Evolutionary conservation across 371 early-diverging fungal species (phyloP).

Genomic region (Apophysomyces sp.): DNA sequence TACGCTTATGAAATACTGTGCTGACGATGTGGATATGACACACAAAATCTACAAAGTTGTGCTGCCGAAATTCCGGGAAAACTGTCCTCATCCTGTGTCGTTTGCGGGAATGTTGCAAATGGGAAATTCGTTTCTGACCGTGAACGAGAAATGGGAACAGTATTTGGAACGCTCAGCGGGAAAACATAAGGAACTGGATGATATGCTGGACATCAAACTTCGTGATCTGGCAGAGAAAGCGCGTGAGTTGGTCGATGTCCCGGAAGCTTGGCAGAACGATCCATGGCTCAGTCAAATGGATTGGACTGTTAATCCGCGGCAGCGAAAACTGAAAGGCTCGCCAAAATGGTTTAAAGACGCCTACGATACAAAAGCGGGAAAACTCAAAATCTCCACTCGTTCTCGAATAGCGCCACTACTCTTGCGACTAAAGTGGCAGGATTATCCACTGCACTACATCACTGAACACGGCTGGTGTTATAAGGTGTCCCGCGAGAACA

Average conservation of each 20-base stretch:
- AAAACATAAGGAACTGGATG: constrained; percentile 55
- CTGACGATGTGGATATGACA: constrained; percentile 85
- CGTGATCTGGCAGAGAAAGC: constrained; percentile 70
- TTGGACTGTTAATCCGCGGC: constrained; percentile 66
- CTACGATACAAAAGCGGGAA: constrained; percentile 59
- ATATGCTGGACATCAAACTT: constrained; percentile 61
- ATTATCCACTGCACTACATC: constrained; percentile 77
- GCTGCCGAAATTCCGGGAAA: constrained; percentile 69
- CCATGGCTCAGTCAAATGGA: constrained; percentile 89
- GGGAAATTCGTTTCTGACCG: constrained; percentile 85
- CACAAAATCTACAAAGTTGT: constrained; percentile 69
- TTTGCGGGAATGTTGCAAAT: constrained; percentile 91
- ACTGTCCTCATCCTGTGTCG: constrained; percentile 93
- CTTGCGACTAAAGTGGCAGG: constrained; percentile 83
- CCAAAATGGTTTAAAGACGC: constrained; percentile 90
- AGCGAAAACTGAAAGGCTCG: constrained; percentile 60
- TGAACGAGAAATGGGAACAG: constrained; percentile 74
- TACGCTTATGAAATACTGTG: constrained; percentile 81
- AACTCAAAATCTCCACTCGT: constrained; percentile 67
- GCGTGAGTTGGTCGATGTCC: constrained; percentile 25
- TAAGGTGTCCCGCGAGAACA: constrained; percentile 41
- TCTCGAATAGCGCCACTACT: constrained; percentile 81
- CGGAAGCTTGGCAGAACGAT: constrained; percentile 52
- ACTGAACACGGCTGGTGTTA: constrained; percentile 80
- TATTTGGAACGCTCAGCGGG: constrained; percentile 60